A percentile compares a stretch with the other conserved stretches of the same genome.
These are phyloP conservation scores for Aspergillus flavus DNA, from an alignment of 2,329 filamentous ascomycete species.

Conservation along the genomic window DNA sequence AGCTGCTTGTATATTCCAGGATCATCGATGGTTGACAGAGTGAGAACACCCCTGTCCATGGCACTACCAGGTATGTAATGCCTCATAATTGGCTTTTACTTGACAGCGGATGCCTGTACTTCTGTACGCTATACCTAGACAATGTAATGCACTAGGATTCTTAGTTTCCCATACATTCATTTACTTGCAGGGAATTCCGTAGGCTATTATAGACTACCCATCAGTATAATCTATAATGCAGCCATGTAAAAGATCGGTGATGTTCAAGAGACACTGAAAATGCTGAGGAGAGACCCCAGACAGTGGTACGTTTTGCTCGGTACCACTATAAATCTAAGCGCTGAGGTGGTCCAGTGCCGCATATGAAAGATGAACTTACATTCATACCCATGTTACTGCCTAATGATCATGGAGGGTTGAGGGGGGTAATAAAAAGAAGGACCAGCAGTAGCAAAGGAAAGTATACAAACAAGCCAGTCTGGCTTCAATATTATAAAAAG, in stretches of 20 bases:
- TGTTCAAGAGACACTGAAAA: background rate
- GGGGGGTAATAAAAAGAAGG: too few species aligned
- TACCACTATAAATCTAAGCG: too few species aligned
- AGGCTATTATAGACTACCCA: background rate
- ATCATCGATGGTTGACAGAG: background rate
- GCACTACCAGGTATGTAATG: background rate
- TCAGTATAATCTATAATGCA: background rate
- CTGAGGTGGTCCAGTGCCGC: too few species aligned
- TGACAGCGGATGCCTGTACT: background rate
- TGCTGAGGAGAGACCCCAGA: too few species aligned
- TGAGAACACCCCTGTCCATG: background rate
- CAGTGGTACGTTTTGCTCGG: too few species aligned
- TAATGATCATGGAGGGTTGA: too few species aligned
- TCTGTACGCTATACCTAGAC: background rate
- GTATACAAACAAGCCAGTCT: too few species aligned
- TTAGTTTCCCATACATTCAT: background rate
- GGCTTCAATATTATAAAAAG: too few species aligned
- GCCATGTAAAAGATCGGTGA: background rate
- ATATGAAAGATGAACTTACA: too few species aligned
- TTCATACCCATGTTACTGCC: too few species aligned
- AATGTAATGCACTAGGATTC: background rate
- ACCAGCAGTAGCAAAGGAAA: too few species aligned
- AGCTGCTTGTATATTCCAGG: background rate
- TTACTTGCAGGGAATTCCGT: background rate
- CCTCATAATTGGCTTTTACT: background rate